phyloP scores from a whole-genome alignment of 73 alveolate genomes.

The Effrenium voratum region DNA sequence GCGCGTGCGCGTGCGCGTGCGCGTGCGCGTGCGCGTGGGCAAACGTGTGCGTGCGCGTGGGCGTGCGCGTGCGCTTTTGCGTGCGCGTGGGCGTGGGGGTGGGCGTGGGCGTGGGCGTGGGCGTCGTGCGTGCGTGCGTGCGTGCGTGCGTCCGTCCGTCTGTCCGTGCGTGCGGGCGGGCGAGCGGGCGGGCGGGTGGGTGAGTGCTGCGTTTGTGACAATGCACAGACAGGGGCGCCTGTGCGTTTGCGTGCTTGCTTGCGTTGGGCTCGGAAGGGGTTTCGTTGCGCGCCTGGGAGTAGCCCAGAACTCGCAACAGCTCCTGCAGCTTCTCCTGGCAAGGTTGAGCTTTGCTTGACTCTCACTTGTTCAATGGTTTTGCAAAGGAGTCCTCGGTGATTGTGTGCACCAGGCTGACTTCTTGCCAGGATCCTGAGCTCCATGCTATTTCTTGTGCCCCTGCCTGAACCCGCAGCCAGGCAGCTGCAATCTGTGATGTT shows the following conservation, averaged over 20 bases:
- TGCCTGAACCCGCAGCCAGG: neutral
- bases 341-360: neutral
- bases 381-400: constrained; percentile 21
- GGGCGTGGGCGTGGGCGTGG: too few relatives aligned
- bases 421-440: constrained; percentile 86
- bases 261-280: neutral
- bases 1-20: too few relatives aligned
- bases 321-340: constrained; percentile 29
- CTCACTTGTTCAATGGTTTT: neutral
- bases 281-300: constrained; percentile 10
- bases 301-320: constrained; percentile 44
- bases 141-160: too few relatives aligned
- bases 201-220: too few relatives aligned
- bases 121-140: too few relatives aligned
- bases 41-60: too few relatives aligned
- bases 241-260: neutral
- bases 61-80: too few relatives aligned
- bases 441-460: neutral
- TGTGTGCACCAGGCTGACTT: constrained; percentile 81
- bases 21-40: too few relatives aligned
- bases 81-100: too few relatives aligned
- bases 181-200: too few relatives aligned
- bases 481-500: constrained; percentile 55
- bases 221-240: neutral
- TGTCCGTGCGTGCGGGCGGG: too few relatives aligned